Evolutionary conservation across 2,329 filamentous ascomycete genomes (phyloP), one percentile per base, ranked within the genome.

Genomic region (Trichoderma pleuroti): DNA sequence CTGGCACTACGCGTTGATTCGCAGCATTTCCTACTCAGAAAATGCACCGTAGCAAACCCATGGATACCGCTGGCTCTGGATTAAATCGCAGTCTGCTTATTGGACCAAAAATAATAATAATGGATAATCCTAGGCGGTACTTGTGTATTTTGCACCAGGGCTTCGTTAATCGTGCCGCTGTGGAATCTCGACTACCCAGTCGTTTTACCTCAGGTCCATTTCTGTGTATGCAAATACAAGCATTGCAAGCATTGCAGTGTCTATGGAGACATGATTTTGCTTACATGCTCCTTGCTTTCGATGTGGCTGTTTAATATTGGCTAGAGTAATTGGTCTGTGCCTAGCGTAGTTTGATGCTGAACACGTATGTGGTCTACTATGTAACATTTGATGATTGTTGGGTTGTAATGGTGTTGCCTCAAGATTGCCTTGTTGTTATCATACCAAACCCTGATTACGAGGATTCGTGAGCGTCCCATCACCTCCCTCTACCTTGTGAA

Each of bases 131-230:
- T 24, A 3, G 46, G 46, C 46, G 46, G 46, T 52, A 52, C 28
- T 12, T 32, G 12, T n/a, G 52, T 11, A 30, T 24, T 52, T 52
- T 30, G 46, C 26, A n/a, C 30, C 32, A 34, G 21, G 10, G 46
- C 63, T 56, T 56, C 21, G 18, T 56, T 34, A 24, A 34, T 39
- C 32, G 26, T 56, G 21, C 18, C 9, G 21, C 32, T 36, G 34
- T 66, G 63, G 34, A 28, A 66, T 65, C 30, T 56, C 16, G 46
- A 32, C 30, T 54, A 12, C 46, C 62, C 62, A 39, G 16, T 24
- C 63, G 49, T 18, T 56, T 65, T 30, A 32, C 21, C 64, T 52
- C 34, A 57, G 34, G 57, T 24, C 46, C 42, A 34, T 28, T 49
- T 10, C 61, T 21, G 9, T 21, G 42, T 30, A 30, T 67, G 36